Evolutionary conservation across 1,284 basidiomycete species (phyloP).

Genomic region (Cutaneotrichosporon cutaneum): DNA sequence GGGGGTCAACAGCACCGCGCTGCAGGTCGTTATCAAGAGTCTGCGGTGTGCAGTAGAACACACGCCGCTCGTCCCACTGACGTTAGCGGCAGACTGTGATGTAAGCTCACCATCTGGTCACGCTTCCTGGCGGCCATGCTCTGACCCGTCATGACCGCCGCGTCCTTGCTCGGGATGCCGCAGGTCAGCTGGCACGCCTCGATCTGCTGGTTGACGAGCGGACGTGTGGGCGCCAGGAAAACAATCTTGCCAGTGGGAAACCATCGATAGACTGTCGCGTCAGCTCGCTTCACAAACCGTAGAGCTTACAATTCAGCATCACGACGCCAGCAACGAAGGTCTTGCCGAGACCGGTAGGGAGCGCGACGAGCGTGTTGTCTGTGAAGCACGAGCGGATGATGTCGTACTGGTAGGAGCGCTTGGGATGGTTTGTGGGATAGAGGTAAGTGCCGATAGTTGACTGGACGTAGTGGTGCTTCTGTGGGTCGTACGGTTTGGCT

Average conservation of each 20-base stretch:
- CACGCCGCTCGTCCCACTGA: constrained; percentile 64
- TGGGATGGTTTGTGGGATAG: constrained; percentile 84
- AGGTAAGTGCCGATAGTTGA: constrained; percentile 84
- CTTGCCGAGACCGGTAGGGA: constrained; percentile 96
- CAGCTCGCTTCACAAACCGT: background rate
- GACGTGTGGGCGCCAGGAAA: constrained; percentile 94
- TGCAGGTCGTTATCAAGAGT: constrained; percentile 86
- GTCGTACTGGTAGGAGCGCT: constrained; percentile 93
- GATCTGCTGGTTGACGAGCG: constrained; percentile 91
- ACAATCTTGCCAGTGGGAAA: constrained; percentile 90
- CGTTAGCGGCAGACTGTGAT: constrained; percentile 17
- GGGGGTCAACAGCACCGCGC: constrained; percentile 70
- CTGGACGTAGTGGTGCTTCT: constrained; percentile 76
- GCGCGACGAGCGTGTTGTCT: constrained; percentile 89
- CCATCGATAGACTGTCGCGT: constrained; percentile 75
- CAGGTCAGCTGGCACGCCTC: constrained; percentile 90
- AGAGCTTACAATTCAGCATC: constrained; percentile 80
- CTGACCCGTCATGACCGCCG: constrained; percentile 81
- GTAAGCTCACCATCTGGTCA: constrained; percentile 61
- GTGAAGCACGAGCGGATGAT: constrained; percentile 84
- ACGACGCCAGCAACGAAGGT: constrained; percentile 97
- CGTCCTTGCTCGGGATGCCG: constrained; percentile 85
- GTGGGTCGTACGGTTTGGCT: constrained; percentile 54
- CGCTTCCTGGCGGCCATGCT: constrained; percentile 55
- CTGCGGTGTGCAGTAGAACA: constrained; percentile 98